Base-by-base conservation (phyloP, 306 rosid species). In the Citrullus colocynthis region DNA sequence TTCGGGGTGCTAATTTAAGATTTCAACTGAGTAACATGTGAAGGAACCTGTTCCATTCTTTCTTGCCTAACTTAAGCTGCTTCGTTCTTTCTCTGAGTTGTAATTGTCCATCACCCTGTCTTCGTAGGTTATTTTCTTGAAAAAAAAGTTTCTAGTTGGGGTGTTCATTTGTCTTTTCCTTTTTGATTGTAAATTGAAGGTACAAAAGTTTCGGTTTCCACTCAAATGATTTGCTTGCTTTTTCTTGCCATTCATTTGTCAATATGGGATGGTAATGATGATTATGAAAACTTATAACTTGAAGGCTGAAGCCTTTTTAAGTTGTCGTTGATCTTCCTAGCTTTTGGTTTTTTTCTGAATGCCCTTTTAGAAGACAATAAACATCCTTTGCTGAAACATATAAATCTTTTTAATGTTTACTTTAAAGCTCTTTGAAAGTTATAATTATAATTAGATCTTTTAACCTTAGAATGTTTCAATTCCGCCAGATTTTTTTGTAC, bases 41-140 rank as follows among this genome's bases (percentile, higher is more conserved):
- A 83, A 78, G 86, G 85, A 83, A 78, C 36, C 67, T 79, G 79
- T 61, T 76, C 85, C 66, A 76, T 79, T 81, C 78, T 75, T 61
- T 81, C 75, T 78, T 75, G 64, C 75, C 62, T 78, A 85, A 78
- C 79, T 70, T 81, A 78, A 83, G 76, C 76, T 48, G 76, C 76
- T 71, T 41, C 59, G 14, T 21, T 71, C 76, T 71, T 13, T 71
- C 58, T 45, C 12, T 71, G 20, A 71, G 58, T 71, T 71, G 76
- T 71, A 71, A 71, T 71, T 71, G 56, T 45, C 11, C 58, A 48
- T 71, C 41, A 71, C 76, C 76, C 76, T 69, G 58, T 8, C 41
- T 70, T 20, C 24, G 14, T 24, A 45, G 36, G n/a, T 72, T 49
- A 10, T 51, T 49, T 49, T 69, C 13, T n/a, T 65, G n/a, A 8